These are phyloP conservation scores for Acmispon strigosus DNA, from an alignment of 306 rosid genomes.

Conservation along the genomic window DNA sequence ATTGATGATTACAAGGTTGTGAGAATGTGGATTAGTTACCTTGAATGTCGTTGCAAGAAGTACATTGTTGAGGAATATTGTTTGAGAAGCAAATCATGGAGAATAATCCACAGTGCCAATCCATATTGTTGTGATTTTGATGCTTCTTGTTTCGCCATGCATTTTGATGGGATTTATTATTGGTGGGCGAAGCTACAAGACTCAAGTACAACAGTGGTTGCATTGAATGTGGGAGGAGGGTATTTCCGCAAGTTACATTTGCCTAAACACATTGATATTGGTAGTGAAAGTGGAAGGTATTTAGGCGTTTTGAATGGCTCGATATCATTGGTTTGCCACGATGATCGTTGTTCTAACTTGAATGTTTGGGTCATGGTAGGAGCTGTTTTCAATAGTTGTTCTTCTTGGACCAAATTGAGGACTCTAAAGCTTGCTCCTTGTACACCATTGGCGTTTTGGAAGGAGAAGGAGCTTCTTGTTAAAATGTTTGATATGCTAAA, in stretches of 20 bases:
- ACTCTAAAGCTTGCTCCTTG: background rate
- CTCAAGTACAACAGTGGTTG: background rate
- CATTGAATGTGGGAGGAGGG: slow-evolving; percentile 11
- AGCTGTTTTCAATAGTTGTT: background rate
- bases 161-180: background rate
- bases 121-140: background rate
- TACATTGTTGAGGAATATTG: slow-evolving; percentile 1
- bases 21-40: background rate
- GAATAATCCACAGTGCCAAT: background rate
- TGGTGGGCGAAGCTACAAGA: background rate
- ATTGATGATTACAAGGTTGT: background rate
- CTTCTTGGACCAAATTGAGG: background rate
- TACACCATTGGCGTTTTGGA: background rate
- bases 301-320: background rate
- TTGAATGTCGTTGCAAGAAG: background rate
- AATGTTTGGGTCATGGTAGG: background rate
- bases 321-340: background rate
- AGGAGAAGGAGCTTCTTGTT: background rate
- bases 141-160: background rate
- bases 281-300: background rate
- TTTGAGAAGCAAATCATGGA: background rate
- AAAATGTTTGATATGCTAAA: background rate
- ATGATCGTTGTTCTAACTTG: background rate
- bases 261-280: background rate
- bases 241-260: background rate